These are phyloP conservation scores for Tephrocybe sp. DNA, from an alignment of 768 basidiomycete species.

Conservation along the genomic window DNA sequence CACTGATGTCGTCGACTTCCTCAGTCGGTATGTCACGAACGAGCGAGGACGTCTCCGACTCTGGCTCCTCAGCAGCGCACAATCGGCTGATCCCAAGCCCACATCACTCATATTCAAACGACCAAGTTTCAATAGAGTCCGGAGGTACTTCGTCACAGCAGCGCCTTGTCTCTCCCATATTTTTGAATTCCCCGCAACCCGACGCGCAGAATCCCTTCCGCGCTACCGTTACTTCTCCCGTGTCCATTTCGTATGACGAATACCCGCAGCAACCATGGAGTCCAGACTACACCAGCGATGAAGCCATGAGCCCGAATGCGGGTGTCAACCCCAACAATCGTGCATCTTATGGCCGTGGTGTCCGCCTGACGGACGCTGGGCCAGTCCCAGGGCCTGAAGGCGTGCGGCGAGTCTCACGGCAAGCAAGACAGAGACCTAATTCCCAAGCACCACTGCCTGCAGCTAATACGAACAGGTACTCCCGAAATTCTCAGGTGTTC, in stretches of 20 bases:
- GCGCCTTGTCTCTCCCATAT: constrained; percentile 29
- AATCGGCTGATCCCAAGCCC: constrained; percentile 44
- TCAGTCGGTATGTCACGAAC: constrained; percentile 44
- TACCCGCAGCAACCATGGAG: constrained; percentile 21
- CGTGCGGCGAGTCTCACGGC: constrained; percentile 77
- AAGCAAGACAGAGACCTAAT: constrained; percentile 52
- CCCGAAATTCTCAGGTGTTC: constrained; percentile 14
- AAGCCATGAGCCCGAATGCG: constrained; percentile 27
- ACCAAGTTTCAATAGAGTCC: constrained; percentile 41
- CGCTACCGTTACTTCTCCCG: constrained; percentile 38
- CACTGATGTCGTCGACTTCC: constrained; percentile 48
- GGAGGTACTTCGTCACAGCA: constrained; percentile 19
- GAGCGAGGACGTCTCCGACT: constrained; percentile 47
- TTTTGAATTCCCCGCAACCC: constrained; percentile 24
- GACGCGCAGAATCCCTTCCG: constrained; percentile 52
- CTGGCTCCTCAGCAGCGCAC: constrained; percentile 41
- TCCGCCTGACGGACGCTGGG: constrained; percentile 80
- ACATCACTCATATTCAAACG: constrained; percentile 27
- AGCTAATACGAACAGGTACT: constrained; percentile 13
- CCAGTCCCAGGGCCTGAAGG: constrained; percentile 79
- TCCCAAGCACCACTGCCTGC: constrained; percentile 52
- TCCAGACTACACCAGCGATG: constrained; percentile 31
- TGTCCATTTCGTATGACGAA: constrained; percentile 24
- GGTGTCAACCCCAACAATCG: constrained; percentile 33
- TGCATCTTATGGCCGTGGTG: constrained; percentile 53